Evolutionary conservation across 1,139 yeast species (phyloP).

Genomic region (Magnusiomyces suaveolens): DNA sequence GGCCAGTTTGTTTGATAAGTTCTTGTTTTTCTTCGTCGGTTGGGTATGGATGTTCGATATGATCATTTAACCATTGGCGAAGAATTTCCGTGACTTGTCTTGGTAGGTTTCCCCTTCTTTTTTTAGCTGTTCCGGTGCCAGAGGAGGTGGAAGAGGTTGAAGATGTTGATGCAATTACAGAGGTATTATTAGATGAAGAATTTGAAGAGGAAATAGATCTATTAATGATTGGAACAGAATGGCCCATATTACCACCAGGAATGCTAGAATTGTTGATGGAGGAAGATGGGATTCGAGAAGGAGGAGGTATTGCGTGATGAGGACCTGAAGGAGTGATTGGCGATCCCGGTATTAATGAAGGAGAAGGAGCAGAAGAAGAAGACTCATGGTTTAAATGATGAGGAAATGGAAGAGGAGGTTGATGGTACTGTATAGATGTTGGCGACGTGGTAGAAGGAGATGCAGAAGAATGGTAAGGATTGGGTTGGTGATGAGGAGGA

Average conservation of each 20-base stretch:
- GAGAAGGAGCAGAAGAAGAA: not conserved
- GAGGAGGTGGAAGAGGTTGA: not conserved
- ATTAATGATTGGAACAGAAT: too few species aligned
- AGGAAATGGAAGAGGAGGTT: not conserved
- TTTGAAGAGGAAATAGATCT: too few species aligned
- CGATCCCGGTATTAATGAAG: not conserved
- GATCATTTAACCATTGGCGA: constrained; percentile 75
- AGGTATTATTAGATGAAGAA: not conserved
- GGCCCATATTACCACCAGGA: not conserved
- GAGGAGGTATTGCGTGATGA: not conserved
- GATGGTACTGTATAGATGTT: not conserved
- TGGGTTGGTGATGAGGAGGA: too few species aligned
- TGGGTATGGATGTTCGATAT: constrained; percentile 89
- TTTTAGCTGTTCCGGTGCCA: constrained; percentile 16
- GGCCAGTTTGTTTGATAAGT: constrained; percentile 71
- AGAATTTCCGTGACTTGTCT: constrained; percentile 77
- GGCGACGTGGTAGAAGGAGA: constrained; percentile 5
- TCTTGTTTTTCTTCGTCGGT: constrained; percentile 80
- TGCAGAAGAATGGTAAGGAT: not conserved
- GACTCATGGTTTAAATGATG: not conserved
- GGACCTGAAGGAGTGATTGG: not conserved
- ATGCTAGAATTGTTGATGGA: not conserved
- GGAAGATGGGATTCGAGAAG: not conserved
- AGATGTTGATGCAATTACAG: not conserved
- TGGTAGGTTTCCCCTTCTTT: constrained; percentile 71